Evolutionary conservation across 2,329 filamentous ascomycete genomes (phyloP).

Genomic region (Zarea fungicola): DNA sequence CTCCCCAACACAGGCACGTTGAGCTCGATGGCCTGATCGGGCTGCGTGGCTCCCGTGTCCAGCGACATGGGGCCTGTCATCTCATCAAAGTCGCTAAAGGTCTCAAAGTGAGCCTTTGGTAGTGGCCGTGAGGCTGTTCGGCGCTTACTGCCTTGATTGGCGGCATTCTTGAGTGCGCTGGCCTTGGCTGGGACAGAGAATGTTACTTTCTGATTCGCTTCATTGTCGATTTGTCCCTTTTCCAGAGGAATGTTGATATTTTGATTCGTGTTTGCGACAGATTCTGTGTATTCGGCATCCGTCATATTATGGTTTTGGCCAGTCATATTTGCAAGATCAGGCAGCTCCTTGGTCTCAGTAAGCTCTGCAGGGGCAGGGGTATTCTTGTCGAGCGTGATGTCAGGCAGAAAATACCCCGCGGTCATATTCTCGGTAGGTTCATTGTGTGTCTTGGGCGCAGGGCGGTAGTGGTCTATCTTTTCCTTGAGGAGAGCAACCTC

Average conservation of each 20-base stretch:
- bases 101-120: conserved; percentile 23
- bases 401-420: conserved; percentile 15
- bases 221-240: conserved; percentile 21
- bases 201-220: conserved; percentile 34
- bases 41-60: conserved; percentile 27
- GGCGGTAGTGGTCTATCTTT: conserved; percentile 39
- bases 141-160: conserved; percentile 40
- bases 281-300: conserved; percentile 25
- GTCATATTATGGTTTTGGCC: conserved; percentile 15
- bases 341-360: conserved; percentile 26
- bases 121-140: conserved; percentile 19
- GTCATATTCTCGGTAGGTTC: conserved; percentile 31
- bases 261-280: conserved; percentile 24
- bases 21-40: conserved; percentile 30
- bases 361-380: conserved; percentile 25
- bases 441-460: conserved; percentile 32
- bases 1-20: conserved; percentile 20
- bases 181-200: conserved; percentile 37
- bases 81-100: conserved; percentile 29
- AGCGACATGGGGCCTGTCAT: conserved; percentile 30
- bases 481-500: conserved; percentile 41
- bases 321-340: conserved; percentile 17
- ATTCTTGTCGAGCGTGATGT: conserved; percentile 23
- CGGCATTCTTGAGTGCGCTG: conserved; percentile 22
- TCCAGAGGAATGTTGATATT: conserved; percentile 22